Evolutionary conservation across 179 eudicot genomes (phyloP), one percentile per base, ranked within the genome.

Genomic region (Silene vulgaris): DNA sequence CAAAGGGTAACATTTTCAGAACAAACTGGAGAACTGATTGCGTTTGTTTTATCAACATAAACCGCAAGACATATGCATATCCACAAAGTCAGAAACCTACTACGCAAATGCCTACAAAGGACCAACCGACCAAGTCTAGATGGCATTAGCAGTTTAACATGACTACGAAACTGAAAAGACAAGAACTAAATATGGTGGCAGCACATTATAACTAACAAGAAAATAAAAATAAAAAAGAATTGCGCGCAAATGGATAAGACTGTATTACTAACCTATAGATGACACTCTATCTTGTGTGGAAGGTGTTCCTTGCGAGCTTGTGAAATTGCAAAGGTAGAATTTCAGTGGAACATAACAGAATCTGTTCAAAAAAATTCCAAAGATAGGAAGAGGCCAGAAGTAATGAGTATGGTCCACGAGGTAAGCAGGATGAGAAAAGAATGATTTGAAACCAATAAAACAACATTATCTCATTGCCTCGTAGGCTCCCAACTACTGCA

Each of bases 321-420:
- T 78, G 60, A 81, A 78, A 66, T 80, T 82, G 80, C 82, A 81
- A 71, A 87, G 62, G 61, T 83, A 88, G 78, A 95, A 85, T 66
- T 74, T 76, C 50, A 92, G 77, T 3, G 97, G 89, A 79, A 95
- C 88, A 78, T 79, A 87, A 78, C 80, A 86, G 81, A 93, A 95
- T 87, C 99, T 95, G 97, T 73, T 65, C 72, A 73, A 30, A 72
- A 12, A 43, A 69, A 26, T 64, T 37, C 66, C 28, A 57, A 70
- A 61, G 50, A 30, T 57, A 80, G 75, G 59, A 71, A 35, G 52
- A 67, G 52, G 71, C 26, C 12, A 37, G 8, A 13, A 45, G 76
- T 35, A 66, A 76, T 48, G 56, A 60, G 43, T 16, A 20, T 32
- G 56, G 59, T 16, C 20, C 20, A 68, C 21, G 16, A 43, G 3